Conservation (phyloP, 176 grass and related monocot species). For the Carex scoparia region DNA sequence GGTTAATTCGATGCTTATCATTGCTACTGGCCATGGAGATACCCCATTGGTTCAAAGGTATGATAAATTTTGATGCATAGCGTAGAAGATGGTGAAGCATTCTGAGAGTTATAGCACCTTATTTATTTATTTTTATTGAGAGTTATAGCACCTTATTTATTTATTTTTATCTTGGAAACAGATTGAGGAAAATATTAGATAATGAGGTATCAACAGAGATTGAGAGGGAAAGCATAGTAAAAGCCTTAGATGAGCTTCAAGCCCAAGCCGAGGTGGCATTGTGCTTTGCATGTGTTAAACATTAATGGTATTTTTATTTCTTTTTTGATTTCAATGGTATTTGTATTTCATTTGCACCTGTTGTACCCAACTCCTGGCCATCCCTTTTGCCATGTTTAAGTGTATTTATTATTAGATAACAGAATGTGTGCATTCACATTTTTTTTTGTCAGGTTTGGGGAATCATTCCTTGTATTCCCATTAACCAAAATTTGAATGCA, state of each 20-base stretch:
- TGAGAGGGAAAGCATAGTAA: constrained; percentile 48
- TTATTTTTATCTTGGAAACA: constrained; percentile 25
- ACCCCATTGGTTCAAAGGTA: constrained; percentile 91
- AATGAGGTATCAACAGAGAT: constrained; percentile 34
- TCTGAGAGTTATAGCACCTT: background rate
- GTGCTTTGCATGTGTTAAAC: constrained; percentile 80
- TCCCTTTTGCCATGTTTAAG: background rate
- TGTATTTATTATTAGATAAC: background rate
- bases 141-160: background rate
- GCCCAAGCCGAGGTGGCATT: constrained; percentile 89
- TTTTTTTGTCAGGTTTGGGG: background rate
- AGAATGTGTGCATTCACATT: background rate
- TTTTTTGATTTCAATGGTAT: background rate
- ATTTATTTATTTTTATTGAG: background rate
- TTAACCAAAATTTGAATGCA: background rate
- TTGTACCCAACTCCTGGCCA: background rate
- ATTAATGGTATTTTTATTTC: constrained; percentile 27
- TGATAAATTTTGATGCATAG: constrained; percentile 14
- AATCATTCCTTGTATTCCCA: background rate
- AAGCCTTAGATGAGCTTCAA: constrained; percentile 74
- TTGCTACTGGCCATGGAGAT: constrained; percentile 92
- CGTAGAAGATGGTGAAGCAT: background rate
- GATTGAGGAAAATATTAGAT: constrained; percentile 68
- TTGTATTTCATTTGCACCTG: background rate
- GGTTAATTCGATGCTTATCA: constrained; percentile 62